These are phyloP conservation scores for Rubia balearica DNA, from an alignment of 305 asterid species.

Conservation along the genomic window DNA sequence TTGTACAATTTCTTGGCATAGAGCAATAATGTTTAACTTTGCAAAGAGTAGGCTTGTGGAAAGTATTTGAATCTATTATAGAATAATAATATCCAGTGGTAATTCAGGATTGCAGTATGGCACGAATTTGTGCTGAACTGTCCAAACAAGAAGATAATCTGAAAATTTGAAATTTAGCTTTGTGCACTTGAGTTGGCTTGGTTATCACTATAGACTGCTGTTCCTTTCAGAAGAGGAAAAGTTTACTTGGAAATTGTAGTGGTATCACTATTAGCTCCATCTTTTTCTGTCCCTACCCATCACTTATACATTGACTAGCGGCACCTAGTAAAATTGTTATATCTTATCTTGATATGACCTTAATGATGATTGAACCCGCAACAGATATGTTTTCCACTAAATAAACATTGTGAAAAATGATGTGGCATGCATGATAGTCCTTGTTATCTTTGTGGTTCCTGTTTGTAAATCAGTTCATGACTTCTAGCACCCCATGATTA, in stretches of 20 bases:
- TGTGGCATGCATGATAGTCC: not conserved
- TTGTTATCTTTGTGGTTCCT: not conserved
- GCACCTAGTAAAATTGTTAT: not conserved
- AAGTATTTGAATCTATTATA: not conserved
- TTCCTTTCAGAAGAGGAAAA: not conserved
- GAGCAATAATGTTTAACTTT: not conserved
- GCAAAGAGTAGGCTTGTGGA: not conserved
- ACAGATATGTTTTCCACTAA: not conserved
- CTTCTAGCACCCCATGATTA: slow-evolving; percentile 3
- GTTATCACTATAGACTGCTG: not conserved
- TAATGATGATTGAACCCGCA: slow-evolving; percentile 5
- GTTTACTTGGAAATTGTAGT: not conserved
- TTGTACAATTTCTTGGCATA: not conserved
- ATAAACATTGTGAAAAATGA: slow-evolving; percentile 2
- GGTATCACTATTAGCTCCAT: not conserved
- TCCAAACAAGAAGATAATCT: not conserved
- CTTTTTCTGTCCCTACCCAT: not conserved
- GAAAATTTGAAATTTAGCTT: not conserved
- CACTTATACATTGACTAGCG: not conserved
- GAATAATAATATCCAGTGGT: not conserved
- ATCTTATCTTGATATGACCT: not conserved
- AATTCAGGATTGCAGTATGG: not conserved
- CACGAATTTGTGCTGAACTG: not conserved
- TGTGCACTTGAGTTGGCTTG: not conserved
- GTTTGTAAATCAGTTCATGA: not conserved